Evolutionary conservation across 495 filamentous ascomycete species (phyloP).

Genomic region (Aspergillus incahuasiensis): DNA sequence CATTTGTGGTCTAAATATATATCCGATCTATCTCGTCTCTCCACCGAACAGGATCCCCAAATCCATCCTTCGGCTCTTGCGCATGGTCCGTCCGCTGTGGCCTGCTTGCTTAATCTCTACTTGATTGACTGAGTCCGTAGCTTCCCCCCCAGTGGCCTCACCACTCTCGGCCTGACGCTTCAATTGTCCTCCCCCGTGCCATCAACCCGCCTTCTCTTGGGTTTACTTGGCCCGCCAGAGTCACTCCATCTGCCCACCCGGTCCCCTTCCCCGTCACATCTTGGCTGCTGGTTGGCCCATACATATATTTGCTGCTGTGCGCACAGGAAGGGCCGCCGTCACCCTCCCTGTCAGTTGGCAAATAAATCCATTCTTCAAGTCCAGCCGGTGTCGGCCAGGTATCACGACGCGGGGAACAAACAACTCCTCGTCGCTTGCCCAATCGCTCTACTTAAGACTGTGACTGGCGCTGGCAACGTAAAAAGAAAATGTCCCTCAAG

Average conservation of each 20-base stretch:
- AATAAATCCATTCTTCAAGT: conserved; percentile 1
- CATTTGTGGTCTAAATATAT: conserved; percentile 24
- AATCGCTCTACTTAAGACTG: conserved; percentile 10
- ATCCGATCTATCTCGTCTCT: conserved; percentile 23
- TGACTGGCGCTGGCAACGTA: conserved; percentile 8
- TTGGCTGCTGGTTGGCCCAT: conserved; percentile 12
- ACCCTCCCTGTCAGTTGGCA: conserved; percentile 7
- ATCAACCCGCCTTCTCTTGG: background rate
- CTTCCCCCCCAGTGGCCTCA: conserved; percentile 1
- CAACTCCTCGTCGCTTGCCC: background rate
- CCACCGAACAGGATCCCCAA: conserved; percentile 11
- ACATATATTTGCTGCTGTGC: conserved; percentile 15
- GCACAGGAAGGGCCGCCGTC: conserved; percentile 4
- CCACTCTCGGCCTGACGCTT: conserved; percentile 7
- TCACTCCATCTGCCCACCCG: background rate
- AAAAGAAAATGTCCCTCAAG: conserved; percentile 60
- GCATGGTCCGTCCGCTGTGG: conserved; percentile 12
- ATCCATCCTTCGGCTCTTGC: conserved; percentile 4
- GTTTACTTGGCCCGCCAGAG: conserved; percentile 3
- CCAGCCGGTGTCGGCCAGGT: conserved; percentile 11
- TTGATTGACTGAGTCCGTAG: conserved; percentile 3
- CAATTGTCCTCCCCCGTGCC: background rate
- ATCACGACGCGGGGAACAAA: conserved; percentile 8
- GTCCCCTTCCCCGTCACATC: conserved; percentile 11
- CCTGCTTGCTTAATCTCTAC: conserved; percentile 8